phyloP scores from a whole-genome alignment of 495 filamentous ascomycete species.

The Rusavskia elegans region DNA sequence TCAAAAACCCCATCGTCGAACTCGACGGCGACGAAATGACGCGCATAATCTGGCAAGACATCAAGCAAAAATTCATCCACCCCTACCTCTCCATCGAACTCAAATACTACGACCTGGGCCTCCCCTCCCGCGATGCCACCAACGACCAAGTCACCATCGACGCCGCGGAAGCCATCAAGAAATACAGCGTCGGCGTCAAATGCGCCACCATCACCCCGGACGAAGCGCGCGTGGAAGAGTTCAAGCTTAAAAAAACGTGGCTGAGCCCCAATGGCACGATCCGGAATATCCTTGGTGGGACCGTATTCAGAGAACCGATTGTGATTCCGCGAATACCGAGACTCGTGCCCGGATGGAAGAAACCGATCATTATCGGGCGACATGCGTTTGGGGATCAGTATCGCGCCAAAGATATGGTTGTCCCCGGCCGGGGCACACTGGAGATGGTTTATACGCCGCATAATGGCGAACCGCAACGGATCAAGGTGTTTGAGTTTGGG shows the following conservation, averaged over 20 bases:
- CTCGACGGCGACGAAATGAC: slow-evolving; percentile 99
- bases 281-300: slow-evolving; percentile 86
- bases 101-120: slow-evolving; percentile 96
- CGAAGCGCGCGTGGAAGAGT: slow-evolving; percentile 90
- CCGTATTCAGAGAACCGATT: slow-evolving; percentile 96
- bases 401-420: slow-evolving; percentile 78
- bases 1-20: slow-evolving; percentile 93
- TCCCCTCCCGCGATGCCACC: slow-evolving; percentile 89
- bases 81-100: slow-evolving; percentile 93
- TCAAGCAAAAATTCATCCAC: slow-evolving; percentile 93
- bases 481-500: slow-evolving; percentile 84
- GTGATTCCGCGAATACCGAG: slow-evolving; percentile 85
- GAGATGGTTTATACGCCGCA: slow-evolving; percentile 85
- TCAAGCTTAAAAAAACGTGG: slow-evolving; percentile 99
- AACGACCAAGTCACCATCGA: slow-evolving; percentile 90
- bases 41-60: slow-evolving; percentile 94
- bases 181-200: slow-evolving; percentile 97
- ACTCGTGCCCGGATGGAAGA: slow-evolving; percentile 91
- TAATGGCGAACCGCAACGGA: slow-evolving; percentile 65
- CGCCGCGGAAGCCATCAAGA: slow-evolving; percentile 92
- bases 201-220: slow-evolving; percentile 98
- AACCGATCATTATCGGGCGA: slow-evolving; percentile 95
- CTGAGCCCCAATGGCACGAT: slow-evolving; percentile 96
- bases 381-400: slow-evolving; percentile 99
- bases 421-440: slow-evolving; percentile 66